Base-by-base conservation (phyloP, 345 rosid genomes). In the Corchorus olitorius region DNA sequence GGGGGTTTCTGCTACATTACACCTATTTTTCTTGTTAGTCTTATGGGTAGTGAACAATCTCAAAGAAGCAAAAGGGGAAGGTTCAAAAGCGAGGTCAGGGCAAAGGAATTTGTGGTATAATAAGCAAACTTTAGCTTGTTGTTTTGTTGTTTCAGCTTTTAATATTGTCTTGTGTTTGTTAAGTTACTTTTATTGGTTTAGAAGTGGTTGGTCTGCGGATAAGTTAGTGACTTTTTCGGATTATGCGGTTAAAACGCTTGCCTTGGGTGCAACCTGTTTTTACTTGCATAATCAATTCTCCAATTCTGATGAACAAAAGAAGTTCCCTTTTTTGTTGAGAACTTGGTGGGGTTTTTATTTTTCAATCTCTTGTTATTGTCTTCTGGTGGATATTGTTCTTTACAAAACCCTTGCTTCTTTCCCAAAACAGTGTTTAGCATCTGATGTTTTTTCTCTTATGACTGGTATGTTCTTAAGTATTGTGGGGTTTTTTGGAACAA, bases 341-440 rank as follows among this genome's bases (percentile, higher is more conserved):
- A 64, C 89, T 68, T 94, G 97, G 97, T 89, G 91, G 91, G 91
- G 81, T 16, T 85, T 90, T 73, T 91, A 82, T 76, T 76, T 84
- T 17, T 56, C 81, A 70, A 75, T 91, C 78, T 88, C 94, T 64
- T 86, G 88, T 85, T 94, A 82, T 85, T 81, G 84, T 71, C 83
- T 91, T 70, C 86, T 87, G 73, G 66, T 87, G 65, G 94, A 88
- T 76, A 7, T 86, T 74, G 69, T 89, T 82, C 73, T 84, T 54
- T 78, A 73, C 77, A 71, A 69, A 50, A 82, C 39, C 59, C 85
- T 80, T 56, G 64, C 35, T 15, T 14, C 77, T 3, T 75, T 84
- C 34, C 83, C 76, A 49, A 17, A 78, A 68, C 83, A 77, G 77
- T 60, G 48, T 64, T 73, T 87, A 37, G 77, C 83, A 35, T 86